Evolutionary conservation across 129 eudicot species (phyloP), one percentile per base, ranked within the genome.

Genomic region (Saposhnikovia divaricata): DNA sequence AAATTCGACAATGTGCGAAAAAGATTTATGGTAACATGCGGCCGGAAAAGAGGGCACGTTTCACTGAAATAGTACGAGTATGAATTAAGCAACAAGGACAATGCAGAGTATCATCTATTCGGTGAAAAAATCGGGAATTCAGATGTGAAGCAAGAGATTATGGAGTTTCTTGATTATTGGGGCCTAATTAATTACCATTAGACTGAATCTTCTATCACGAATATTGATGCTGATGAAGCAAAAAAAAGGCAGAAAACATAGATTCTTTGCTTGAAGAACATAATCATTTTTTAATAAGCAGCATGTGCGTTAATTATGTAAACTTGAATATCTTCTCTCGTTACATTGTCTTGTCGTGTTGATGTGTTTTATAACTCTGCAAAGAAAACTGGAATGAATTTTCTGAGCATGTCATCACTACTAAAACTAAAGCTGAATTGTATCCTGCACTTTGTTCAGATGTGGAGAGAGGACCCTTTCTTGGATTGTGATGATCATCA

Each of bases 351-450:
- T n/a, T n/a, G n/a, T n/a, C n/a, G n/a, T n/a, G n/a, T n/a, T n/a
- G n/a, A n/a, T n/a, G n/a, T n/a, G 34, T 31, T 84, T 68, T 96
- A 79, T 92, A 92, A 82, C 89, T 96, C 25, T 90, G 79, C 74
- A 90, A 82, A 57, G 99, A 96, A 80, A 96, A 96, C 81, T 96
- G 99, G 99, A 96, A 89, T 77, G 99, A 96, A 79, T 92, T 92
- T 55, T 98, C 99, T 69, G 99, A 96, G 88, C 99, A 96, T 84
- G 99, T 96, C 14, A 98, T 96, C 14, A 98, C 99, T 44, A 96
- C 97, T 53, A 96, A 96, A 83, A 96, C 99, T 74, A 96, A 90
- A 81, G 91, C 99, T 53, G 97, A 44, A 92, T 80, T 92, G 99
- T 74, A 96, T 92, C 59, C 81, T 96, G 79, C 98, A 96, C 87